Evolutionary conservation across 1,139 yeast species (phyloP).

Genomic region (Nakaseomyces delphensis): DNA sequence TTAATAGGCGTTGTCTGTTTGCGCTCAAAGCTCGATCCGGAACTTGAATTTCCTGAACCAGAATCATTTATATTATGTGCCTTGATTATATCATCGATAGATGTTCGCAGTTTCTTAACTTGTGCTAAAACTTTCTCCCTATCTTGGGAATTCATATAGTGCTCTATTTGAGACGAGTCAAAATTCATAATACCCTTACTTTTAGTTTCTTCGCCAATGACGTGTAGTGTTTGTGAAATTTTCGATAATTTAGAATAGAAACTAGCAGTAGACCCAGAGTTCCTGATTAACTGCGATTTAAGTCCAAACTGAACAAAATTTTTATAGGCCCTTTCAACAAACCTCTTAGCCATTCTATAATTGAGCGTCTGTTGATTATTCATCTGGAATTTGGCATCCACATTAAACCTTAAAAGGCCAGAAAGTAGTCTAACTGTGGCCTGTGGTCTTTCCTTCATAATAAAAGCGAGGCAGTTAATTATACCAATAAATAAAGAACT

Average conservation of each 20-base stretch:
- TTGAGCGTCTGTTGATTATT: constrained; percentile 34
- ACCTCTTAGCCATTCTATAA: constrained; percentile 38
- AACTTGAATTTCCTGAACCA: background rate
- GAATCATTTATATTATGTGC: constrained; percentile 3
- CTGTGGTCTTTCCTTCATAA: constrained; percentile 52
- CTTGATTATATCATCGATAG: constrained; percentile 1
- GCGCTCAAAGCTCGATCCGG: background rate
- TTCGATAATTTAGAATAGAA: constrained; percentile 26
- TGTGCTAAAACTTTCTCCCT: constrained; percentile 18
- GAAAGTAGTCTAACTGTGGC: constrained; percentile 38
- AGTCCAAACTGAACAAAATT: constrained; percentile 40
- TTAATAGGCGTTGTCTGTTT: background rate
- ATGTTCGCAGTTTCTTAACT: background rate
- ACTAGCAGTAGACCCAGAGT: constrained; percentile 20
- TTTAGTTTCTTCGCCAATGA: constrained; percentile 31
- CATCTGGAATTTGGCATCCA: constrained; percentile 34
- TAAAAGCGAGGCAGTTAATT: constrained; percentile 42
- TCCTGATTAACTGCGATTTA: constrained; percentile 31
- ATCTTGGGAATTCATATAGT: constrained; percentile 22
- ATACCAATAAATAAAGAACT: constrained; percentile 50
- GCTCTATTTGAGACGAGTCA: constrained; percentile 19
- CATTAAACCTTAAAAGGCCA: constrained; percentile 37
- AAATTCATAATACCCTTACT: constrained; percentile 29
- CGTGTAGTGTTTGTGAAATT: constrained; percentile 29
- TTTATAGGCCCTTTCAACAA: constrained; percentile 41